Evolutionary conservation across 257 asterid species (phyloP).

Genomic region (Apocynum venetum): DNA sequence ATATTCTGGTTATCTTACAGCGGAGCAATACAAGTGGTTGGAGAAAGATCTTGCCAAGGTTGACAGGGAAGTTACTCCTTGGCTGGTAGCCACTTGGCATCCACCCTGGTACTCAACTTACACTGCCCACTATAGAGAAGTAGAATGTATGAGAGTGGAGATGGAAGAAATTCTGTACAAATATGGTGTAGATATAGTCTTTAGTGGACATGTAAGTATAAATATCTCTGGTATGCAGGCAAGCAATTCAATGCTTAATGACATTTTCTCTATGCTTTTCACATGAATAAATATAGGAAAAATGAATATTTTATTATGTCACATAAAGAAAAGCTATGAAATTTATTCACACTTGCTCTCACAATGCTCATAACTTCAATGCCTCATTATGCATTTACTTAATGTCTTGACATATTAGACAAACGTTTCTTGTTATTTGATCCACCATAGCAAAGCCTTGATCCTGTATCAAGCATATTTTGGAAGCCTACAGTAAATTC

Average conservation of each 20-base stretch:
- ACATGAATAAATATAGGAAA: neutral
- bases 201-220: constrained; percentile 82
- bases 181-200: constrained; percentile 74
- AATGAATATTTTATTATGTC: neutral
- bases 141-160: constrained; percentile 84
- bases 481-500: neutral
- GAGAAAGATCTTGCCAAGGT: constrained; percentile 62
- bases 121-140: constrained; percentile 90
- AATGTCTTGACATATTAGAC: too few relatives aligned
- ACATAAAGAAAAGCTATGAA: neutral
- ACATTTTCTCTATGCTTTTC: neutral
- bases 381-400: neutral
- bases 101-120: constrained; percentile 94
- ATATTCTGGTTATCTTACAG: constrained; percentile 31
- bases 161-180: constrained; percentile 77
- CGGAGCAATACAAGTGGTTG: constrained; percentile 87
- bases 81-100: constrained; percentile 89
- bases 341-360: neutral
- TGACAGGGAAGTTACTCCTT: constrained; percentile 69
- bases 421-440: neutral
- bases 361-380: too few relatives aligned
- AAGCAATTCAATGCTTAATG: neutral
- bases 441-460: neutral
- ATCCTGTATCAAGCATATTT: too few relatives aligned
- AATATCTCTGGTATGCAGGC: neutral